phyloP scores from a whole-genome alignment of 495 filamentous ascomycete genomes.

The Tuber magnatum region DNA sequence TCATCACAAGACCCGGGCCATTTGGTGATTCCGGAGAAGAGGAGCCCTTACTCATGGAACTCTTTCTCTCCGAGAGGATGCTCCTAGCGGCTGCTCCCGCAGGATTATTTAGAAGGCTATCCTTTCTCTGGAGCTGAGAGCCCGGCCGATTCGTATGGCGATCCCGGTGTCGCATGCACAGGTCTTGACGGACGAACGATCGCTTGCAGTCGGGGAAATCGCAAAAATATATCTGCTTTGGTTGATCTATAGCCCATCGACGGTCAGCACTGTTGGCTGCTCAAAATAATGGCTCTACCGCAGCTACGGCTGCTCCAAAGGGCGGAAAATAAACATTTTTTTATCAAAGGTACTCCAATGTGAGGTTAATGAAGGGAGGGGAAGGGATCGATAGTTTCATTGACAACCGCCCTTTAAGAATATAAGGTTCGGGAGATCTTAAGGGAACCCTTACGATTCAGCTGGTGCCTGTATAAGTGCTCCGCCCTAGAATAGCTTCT shows the following conservation, averaged over 20 bases:
- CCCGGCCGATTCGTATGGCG: slow-evolving; percentile 84
- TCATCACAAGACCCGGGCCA: slow-evolving; percentile 48
- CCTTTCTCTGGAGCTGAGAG: slow-evolving; percentile 87
- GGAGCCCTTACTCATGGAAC: slow-evolving; percentile 34
- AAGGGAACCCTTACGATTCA: slow-evolving; percentile 66
- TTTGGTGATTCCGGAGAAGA: slow-evolving; percentile 40
- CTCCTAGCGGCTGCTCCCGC: slow-evolving; percentile 32
- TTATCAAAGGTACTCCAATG: slow-evolving; percentile 11
- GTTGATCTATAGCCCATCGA: slow-evolving; percentile 51
- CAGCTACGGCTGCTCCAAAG: not conserved
- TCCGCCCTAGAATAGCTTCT: slow-evolving; percentile 96
- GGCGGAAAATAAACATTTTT: not conserved
- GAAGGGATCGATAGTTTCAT: slow-evolving; percentile 5
- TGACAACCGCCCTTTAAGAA: not conserved
- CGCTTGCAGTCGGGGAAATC: slow-evolving; percentile 87
- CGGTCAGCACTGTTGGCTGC: slow-evolving; percentile 27
- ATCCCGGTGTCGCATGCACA: slow-evolving; percentile 88
- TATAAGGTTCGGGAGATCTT: not conserved
- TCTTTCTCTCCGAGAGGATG: slow-evolving; percentile 31
- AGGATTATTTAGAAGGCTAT: slow-evolving; percentile 59
- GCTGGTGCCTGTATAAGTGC: slow-evolving; percentile 91
- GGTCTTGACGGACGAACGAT: slow-evolving; percentile 87
- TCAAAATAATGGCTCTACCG: slow-evolving; percentile 3
- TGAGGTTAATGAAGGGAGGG: not conserved
- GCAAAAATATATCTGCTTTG: slow-evolving; percentile 93